phyloP scores from a whole-genome alignment of 192 early-diverging fungal genomes.

The Coemansia sp. region DNA sequence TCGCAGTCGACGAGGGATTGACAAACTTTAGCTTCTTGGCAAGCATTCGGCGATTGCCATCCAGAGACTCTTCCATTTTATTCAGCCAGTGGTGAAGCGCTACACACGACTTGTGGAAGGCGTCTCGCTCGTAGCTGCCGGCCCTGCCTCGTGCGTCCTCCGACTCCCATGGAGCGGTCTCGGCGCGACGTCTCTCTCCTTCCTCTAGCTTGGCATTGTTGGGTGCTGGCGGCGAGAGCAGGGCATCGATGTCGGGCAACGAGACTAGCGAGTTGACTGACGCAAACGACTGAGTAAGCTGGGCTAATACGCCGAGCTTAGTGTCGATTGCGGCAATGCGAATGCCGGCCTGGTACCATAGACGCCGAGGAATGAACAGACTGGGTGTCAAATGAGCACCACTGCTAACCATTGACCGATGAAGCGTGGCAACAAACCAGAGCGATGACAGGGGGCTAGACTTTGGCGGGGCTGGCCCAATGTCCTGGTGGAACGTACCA shows the following conservation, averaged over 20 bases:
- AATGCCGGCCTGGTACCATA: conserved; percentile 59
- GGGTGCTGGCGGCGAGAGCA: conserved; percentile 21
- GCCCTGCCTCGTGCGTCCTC: conserved; percentile 24
- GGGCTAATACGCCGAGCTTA: conserved; percentile 53
- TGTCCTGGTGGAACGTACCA: conserved; percentile 51
- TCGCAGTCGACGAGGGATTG: conserved; percentile 4
- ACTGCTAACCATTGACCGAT: conserved; percentile 49
- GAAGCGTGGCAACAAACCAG: conserved; percentile 57
- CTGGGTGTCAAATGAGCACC: conserved; percentile 54
- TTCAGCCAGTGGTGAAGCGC: conserved; percentile 58
- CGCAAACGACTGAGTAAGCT: conserved; percentile 50
- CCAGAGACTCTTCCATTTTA: conserved; percentile 51
- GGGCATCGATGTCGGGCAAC: conserved; percentile 36
- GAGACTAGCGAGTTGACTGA: conserved; percentile 39
- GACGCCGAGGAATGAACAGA: conserved; percentile 53
- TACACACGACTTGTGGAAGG: conserved; percentile 54
- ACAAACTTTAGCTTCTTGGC: conserved; percentile 57
- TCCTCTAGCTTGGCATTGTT: conserved; percentile 20
- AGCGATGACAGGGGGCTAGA: conserved; percentile 51
- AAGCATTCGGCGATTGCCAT: conserved; percentile 48
- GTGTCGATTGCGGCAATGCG: conserved; percentile 57
- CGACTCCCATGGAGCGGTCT: conserved; percentile 53
- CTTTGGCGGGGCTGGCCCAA: conserved; percentile 52
- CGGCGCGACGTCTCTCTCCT: conserved; percentile 20
- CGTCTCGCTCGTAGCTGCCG: conserved; percentile 36